Evolutionary conservation across 2,329 filamentous ascomycete species (phyloP).

Genomic region (Sordariomycetes sp.): DNA sequence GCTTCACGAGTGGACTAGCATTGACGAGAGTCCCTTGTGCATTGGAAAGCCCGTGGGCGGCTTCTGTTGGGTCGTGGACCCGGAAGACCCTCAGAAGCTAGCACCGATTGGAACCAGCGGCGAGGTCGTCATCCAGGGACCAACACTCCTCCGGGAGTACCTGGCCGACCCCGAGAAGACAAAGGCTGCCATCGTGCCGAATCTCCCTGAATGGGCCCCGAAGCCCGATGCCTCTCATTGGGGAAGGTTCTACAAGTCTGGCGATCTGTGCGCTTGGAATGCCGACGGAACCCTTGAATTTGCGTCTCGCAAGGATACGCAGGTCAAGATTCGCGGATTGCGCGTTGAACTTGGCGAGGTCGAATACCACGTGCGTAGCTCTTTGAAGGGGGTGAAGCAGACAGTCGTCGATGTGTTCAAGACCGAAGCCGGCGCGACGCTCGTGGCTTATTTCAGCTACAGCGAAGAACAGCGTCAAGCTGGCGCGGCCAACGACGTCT

Average conservation of each 20-base stretch:
- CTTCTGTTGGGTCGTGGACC: slow-evolving; percentile 10
- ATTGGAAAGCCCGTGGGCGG: slow-evolving; percentile 6
- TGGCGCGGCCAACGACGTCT: slow-evolving; percentile 6
- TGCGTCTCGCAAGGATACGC: slow-evolving; percentile 3
- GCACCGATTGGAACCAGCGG: slow-evolving; percentile 7
- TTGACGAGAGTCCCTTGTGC: not conserved
- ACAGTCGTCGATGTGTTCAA: slow-evolving; percentile 1
- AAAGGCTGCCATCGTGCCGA: slow-evolving; percentile 9
- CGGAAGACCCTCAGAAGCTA: slow-evolving; percentile 7
- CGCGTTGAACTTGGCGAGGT: slow-evolving; percentile 30
- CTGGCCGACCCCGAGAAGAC: slow-evolving; percentile 22
- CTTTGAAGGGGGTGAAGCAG: not conserved
- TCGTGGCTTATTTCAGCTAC: slow-evolving; percentile 2
- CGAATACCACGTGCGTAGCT: slow-evolving; percentile 4
- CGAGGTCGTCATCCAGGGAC: slow-evolving; percentile 13
- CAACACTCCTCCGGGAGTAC: slow-evolving; percentile 35
- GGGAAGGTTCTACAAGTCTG: slow-evolving; percentile 9
- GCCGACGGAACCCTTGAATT: slow-evolving; percentile 2
- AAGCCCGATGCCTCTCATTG: slow-evolving; percentile 1
- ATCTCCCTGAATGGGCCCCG: not conserved
- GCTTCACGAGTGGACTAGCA: not conserved
- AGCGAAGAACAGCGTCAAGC: not conserved
- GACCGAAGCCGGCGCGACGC: not conserved
- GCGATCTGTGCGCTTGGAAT: slow-evolving; percentile 3
- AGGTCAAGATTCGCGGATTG: slow-evolving; percentile 46